Evolutionary conservation across 805 yeast genomes (phyloP).

Genomic region (Candida verbasci): DNA sequence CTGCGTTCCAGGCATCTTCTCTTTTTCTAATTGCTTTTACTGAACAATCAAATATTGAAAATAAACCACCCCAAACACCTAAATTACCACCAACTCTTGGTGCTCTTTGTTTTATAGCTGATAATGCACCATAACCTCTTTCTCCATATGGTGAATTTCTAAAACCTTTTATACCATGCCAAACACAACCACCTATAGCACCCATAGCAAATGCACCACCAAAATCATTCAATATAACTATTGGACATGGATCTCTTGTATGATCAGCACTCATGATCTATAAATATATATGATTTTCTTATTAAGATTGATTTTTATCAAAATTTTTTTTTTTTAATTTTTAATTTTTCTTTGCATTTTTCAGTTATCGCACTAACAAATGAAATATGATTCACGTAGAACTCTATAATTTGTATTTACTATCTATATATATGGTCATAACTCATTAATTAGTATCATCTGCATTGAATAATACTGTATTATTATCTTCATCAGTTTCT

Average conservation of each 20-base stretch:
- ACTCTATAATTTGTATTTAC: too few relatives aligned
- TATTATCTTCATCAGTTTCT: too few relatives aligned
- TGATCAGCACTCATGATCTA: conserved; percentile 83
- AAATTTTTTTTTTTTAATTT: not conserved
- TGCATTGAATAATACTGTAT: too few relatives aligned
- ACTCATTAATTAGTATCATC: too few relatives aligned
- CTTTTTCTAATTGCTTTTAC: conserved; percentile 94
- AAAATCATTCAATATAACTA: conserved; percentile 91
- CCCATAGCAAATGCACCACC: conserved; percentile 99
- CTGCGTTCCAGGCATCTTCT: conserved; percentile 98
- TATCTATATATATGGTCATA: not conserved
- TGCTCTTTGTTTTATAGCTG: conserved; percentile 92
- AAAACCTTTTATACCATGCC: conserved; percentile 99
- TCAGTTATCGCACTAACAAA: too few relatives aligned
- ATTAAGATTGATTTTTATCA: too few relatives aligned
- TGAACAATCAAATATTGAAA: conserved; percentile 91
- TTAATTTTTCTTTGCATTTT: too few relatives aligned
- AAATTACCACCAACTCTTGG: conserved; percentile 99
- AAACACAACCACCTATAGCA: conserved; percentile 94
- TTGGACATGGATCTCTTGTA: conserved; percentile 98
- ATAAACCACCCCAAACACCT: conserved; percentile 99
- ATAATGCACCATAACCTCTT: conserved; percentile 81
- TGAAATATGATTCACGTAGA: not conserved
- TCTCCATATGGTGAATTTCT: conserved; percentile 97
- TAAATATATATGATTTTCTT: not conserved